A percentile compares a stretch with the other conserved stretches of the same genome.
These are phyloP conservation scores for Vitis labrusca DNA, from an alignment of 164 flowering plant genomes.

Conservation along the genomic window DNA sequence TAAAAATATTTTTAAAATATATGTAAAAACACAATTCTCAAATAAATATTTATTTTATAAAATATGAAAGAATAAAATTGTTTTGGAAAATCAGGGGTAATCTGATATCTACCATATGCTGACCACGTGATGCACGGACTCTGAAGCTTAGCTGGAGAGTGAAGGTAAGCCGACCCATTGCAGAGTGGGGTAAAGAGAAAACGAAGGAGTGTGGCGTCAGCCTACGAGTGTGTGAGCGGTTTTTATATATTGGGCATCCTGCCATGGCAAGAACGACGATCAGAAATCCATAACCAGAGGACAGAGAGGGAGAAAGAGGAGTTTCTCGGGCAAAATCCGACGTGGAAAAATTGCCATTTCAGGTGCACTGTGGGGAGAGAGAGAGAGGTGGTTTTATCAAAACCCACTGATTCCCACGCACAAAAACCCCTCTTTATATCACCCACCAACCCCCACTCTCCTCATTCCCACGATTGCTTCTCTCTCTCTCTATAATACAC, in stretches of 20 bases:
- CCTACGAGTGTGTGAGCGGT: not conserved
- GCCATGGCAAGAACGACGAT: not conserved
- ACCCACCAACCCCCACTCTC: conserved; percentile 8
- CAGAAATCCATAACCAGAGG: not conserved
- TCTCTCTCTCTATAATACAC: conserved; percentile 3
- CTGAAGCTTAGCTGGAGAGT: not conserved
- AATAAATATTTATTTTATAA: too few relatives aligned
- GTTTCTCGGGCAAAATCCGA: not conserved
- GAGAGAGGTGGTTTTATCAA: conserved; percentile 17
- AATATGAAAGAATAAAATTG: too few relatives aligned
- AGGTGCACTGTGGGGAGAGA: not conserved
- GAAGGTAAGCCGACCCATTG: not conserved
- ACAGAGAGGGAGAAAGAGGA: not conserved
- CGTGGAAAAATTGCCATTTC: conserved; percentile 17
- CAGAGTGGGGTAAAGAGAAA: not conserved
- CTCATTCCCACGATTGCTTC: conserved; percentile 4
- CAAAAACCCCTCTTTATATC: conserved; percentile 24
- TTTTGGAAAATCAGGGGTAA: too few relatives aligned
- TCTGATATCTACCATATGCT: too few relatives aligned
- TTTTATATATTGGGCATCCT: not conserved
- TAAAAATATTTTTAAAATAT: too few relatives aligned
- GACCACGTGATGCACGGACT: too few relatives aligned
- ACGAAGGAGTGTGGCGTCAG: not conserved
- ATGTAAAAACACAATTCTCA: too few relatives aligned
- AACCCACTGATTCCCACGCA: conserved; percentile 45